Evolutionary conservation across 2,329 filamentous ascomycete species (phyloP).

Genomic region (Ceratocystis destructans): DNA sequence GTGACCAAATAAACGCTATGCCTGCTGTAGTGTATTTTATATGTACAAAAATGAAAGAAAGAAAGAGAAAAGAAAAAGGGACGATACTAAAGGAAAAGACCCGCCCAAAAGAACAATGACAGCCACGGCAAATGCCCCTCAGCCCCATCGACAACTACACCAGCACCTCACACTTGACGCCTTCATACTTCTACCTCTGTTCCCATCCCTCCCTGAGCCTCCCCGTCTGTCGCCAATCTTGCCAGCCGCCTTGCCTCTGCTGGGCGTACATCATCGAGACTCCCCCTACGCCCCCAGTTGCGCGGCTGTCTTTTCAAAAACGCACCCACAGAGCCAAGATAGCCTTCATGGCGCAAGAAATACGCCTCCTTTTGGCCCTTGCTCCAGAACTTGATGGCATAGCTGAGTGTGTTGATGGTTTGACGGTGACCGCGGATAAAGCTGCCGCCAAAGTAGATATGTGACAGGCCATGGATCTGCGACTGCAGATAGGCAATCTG

Average conservation of each 20-base stretch:
- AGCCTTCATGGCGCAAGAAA: slow-evolving; percentile 90
- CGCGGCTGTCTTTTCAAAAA: slow-evolving; percentile 82
- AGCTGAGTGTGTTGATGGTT: slow-evolving; percentile 94
- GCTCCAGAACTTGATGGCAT: slow-evolving; percentile 96
- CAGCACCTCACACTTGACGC: background rate
- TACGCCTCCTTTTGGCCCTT: slow-evolving; percentile 90
- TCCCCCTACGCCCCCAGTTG: slow-evolving; percentile 80
- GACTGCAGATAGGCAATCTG: slow-evolving; percentile 97
- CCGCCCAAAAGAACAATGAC: background rate
- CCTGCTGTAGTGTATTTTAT: slow-evolving; percentile 3
- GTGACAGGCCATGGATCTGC: slow-evolving; percentile 77
- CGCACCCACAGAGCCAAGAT: slow-evolving; percentile 83
- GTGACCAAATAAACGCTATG: slow-evolving; percentile 5
- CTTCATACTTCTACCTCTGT: background rate
- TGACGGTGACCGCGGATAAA: slow-evolving; percentile 94
- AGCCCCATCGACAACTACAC: background rate
- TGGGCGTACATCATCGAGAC: slow-evolving; percentile 43
- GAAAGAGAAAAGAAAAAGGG: background rate
- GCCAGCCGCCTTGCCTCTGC: slow-evolving; percentile 25
- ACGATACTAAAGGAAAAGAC: background rate
- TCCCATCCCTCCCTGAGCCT: background rate
- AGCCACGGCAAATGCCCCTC: background rate
- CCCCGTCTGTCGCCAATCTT: slow-evolving; percentile 12
- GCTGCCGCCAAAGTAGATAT: slow-evolving; percentile 94
- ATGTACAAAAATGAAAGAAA: background rate